A percentile compares a stretch with the other conserved stretches of the same genome.
Conservation (phyloP, 148 eudicot species). For the Salicornia ramosissima region DNA sequence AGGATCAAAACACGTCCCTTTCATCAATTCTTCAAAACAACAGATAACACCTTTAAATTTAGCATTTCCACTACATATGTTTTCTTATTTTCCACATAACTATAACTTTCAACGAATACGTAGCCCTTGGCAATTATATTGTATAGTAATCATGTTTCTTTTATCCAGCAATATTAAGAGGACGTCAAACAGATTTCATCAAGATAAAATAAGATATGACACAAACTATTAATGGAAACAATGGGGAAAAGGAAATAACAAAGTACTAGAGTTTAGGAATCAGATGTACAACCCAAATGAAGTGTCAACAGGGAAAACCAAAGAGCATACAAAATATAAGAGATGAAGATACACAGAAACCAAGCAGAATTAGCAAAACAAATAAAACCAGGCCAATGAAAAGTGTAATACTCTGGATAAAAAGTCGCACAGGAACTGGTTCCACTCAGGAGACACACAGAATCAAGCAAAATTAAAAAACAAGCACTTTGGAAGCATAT, state of each 20-base stretch:
- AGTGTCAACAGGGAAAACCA: too few species aligned
- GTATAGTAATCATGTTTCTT: not conserved
- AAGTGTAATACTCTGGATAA: too few species aligned
- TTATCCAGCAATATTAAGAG: not conserved
- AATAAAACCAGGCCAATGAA: too few species aligned
- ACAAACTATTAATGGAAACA: not conserved
- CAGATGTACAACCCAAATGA: too few species aligned
- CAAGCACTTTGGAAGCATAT: not conserved
- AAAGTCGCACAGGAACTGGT: too few species aligned
- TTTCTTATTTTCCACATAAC: not conserved
- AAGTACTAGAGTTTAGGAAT: too few species aligned
- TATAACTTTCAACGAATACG: not conserved
- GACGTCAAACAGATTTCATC: not conserved
- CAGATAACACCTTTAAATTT: conserved; percentile 3
- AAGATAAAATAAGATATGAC: not conserved
- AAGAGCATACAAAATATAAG: too few species aligned
- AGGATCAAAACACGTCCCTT: too few species aligned
- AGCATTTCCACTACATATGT: not conserved
- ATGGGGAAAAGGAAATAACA: too few species aligned
- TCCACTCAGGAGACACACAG: not conserved
- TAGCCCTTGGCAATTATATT: not conserved
- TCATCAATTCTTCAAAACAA: too few species aligned
- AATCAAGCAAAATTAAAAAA: not conserved
- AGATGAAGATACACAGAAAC: too few species aligned
- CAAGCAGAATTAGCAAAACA: too few species aligned